These are phyloP conservation scores for Citrullus colocynthis DNA, from an alignment of 306 rosid species.

Conservation along the genomic window DNA sequence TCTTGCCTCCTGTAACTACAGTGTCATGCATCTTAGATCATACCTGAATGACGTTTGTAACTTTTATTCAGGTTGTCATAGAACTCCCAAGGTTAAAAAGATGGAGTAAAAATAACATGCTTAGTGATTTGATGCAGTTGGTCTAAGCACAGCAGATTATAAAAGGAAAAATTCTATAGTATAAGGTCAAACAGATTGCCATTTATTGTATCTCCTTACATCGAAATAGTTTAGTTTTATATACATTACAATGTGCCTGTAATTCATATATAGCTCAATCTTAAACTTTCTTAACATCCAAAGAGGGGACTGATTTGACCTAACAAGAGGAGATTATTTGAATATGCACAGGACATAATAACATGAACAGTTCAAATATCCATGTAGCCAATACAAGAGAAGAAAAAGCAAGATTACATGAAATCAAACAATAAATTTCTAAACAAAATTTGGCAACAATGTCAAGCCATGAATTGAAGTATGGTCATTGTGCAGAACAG, in stretches of 20 bases:
- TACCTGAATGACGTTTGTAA: not conserved
- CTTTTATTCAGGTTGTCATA: not conserved
- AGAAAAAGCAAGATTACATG: not conserved
- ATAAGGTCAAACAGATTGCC: not conserved
- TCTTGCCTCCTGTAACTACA: slow-evolving; percentile 1
- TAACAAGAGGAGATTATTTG: not conserved
- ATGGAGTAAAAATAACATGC: not conserved
- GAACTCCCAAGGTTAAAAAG: not conserved
- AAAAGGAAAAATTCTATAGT: not conserved
- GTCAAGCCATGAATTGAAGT: not conserved
- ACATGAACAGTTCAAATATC: not conserved
- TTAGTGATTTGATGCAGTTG: not conserved
- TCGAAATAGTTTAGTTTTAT: not conserved
- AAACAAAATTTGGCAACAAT: not conserved
- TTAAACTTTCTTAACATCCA: not conserved
- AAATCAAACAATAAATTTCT: not conserved
- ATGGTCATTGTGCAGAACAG: not conserved
- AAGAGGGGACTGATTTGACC: not conserved
- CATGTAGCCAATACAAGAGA: not conserved
- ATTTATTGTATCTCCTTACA: not conserved
- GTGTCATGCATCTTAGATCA: slow-evolving; percentile 1
- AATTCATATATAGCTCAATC: not conserved
- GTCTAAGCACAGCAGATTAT: not conserved
- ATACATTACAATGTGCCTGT: not conserved
- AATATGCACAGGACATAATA: not conserved